Conservation (phyloP, 1,139 yeast genomes). For the Kazachstania sp. region DNA sequence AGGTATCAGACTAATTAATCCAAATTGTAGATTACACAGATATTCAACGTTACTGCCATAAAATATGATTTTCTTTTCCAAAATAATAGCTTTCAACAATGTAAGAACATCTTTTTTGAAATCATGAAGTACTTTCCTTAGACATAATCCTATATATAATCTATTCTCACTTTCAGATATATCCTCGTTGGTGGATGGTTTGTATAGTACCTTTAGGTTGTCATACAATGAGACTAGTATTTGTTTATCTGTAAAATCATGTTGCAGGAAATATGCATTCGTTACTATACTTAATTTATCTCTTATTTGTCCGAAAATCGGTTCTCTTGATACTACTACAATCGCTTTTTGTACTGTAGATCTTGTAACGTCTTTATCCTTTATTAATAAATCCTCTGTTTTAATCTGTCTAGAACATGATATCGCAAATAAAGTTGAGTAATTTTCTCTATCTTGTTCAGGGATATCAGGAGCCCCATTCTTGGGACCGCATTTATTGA, state of each 20-base stretch:
- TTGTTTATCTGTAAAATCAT: constrained; percentile 59
- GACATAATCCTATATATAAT: constrained; percentile 65
- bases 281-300: constrained; percentile 89
- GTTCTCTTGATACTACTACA: constrained; percentile 79
- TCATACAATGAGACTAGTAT: constrained; percentile 65
- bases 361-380: constrained; percentile 65
- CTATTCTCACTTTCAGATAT: constrained; percentile 40
- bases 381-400: constrained; percentile 49
- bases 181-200: constrained; percentile 25
- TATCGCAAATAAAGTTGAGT: constrained; percentile 78
- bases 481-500: constrained; percentile 27
- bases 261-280: constrained; percentile 74
- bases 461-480: constrained; percentile 26
- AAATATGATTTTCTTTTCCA: constrained; percentile 62
- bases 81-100: constrained; percentile 63
- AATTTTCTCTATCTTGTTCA: constrained; percentile 38
- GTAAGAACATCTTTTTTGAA: constrained; percentile 56
- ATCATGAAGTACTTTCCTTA: constrained; percentile 54
- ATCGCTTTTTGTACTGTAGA: constrained; percentile 88
- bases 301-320: constrained; percentile 78
- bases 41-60: constrained; percentile 76
- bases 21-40: constrained; percentile 67
- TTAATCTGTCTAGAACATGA: constrained; percentile 84
- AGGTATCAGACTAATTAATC: constrained; percentile 59
- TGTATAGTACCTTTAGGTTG: constrained; percentile 50